Evolutionary conservation across 805 yeast species (phyloP).

Genomic region (Wickerhamomyces chambardii): DNA sequence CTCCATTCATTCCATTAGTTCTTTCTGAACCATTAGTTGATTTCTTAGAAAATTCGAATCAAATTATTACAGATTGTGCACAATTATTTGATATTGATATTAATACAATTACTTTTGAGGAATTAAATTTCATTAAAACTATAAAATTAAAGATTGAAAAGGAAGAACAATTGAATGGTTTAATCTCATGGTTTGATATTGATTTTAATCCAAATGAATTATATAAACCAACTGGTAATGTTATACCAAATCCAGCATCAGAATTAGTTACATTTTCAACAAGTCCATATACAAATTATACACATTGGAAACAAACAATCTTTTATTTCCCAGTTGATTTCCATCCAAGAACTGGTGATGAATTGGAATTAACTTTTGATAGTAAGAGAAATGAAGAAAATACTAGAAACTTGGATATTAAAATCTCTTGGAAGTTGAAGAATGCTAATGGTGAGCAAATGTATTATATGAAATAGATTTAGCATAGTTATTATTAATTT

Average conservation of each 20-base stretch:
- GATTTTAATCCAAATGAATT: conserved; percentile 57
- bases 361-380: conserved; percentile 59
- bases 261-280: conserved; percentile 73
- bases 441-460: conserved; percentile 27
- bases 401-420: conserved; percentile 87
- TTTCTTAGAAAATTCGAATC: conserved; percentile 69
- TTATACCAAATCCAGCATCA: conserved; percentile 28
- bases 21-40: conserved; percentile 95
- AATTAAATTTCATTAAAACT: conserved; percentile 65
- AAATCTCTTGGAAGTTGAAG: conserved; percentile 37
- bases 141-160: conserved; percentile 69
- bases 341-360: conserved; percentile 69
- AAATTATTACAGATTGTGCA: conserved; percentile 61
- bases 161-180: conserved; percentile 79
- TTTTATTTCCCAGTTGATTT: conserved; percentile 82
- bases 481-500: neutral
- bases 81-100: conserved; percentile 78
- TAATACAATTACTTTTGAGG: conserved; percentile 78
- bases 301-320: conserved; percentile 99
- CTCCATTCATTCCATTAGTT: conserved; percentile 81
- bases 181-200: conserved; percentile 92
- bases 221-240: conserved; percentile 4
- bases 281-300: conserved; percentile 89
- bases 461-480: neutral
- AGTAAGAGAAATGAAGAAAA: conserved; percentile 70